Evolutionary conservation across 2,329 filamentous ascomycete species (phyloP).

Genomic region (Calonectria leucothoes): DNA sequence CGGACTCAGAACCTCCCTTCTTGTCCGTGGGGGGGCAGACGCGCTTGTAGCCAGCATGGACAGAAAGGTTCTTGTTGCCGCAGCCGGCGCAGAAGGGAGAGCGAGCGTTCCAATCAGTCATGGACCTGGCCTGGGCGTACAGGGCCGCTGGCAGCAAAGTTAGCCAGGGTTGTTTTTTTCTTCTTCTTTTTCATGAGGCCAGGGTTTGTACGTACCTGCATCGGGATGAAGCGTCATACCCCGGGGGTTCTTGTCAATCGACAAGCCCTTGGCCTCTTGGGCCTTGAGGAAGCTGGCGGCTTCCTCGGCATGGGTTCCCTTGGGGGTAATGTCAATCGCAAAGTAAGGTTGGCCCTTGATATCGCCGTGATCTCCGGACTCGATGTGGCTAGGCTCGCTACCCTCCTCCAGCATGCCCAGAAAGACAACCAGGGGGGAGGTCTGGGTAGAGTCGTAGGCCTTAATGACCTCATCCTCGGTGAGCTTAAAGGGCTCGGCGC

Average conservation of each 20-base stretch:
- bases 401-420: slow-evolving; percentile 81
- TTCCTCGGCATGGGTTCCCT: slow-evolving; percentile 69
- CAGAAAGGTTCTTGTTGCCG: slow-evolving; percentile 82
- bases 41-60: slow-evolving; percentile 84
- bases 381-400: slow-evolving; percentile 52
- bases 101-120: slow-evolving; percentile 93
- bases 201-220: slow-evolving; percentile 62
- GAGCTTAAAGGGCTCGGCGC: slow-evolving; percentile 75
- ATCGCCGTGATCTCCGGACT: slow-evolving; percentile 65
- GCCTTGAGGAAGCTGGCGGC: slow-evolving; percentile 61
- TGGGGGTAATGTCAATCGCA: slow-evolving; percentile 87
- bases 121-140: slow-evolving; percentile 87
- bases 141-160: slow-evolving; percentile 74
- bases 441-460: slow-evolving; percentile 77
- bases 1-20: slow-evolving; percentile 56
- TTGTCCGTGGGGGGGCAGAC: slow-evolving; percentile 80
- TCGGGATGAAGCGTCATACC: slow-evolving; percentile 69
- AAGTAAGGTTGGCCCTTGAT: slow-evolving; percentile 89
- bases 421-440: slow-evolving; percentile 81
- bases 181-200: slow-evolving; percentile 14
- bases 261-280: slow-evolving; percentile 66
- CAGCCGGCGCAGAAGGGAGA: slow-evolving; percentile 94
- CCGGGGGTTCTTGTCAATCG: slow-evolving; percentile 75
- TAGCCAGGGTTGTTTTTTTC: background rate
- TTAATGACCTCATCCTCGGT: slow-evolving; percentile 79